Conservation (phyloP, 1,284 basidiomycete species). For the Cerrena zonata region DNA sequence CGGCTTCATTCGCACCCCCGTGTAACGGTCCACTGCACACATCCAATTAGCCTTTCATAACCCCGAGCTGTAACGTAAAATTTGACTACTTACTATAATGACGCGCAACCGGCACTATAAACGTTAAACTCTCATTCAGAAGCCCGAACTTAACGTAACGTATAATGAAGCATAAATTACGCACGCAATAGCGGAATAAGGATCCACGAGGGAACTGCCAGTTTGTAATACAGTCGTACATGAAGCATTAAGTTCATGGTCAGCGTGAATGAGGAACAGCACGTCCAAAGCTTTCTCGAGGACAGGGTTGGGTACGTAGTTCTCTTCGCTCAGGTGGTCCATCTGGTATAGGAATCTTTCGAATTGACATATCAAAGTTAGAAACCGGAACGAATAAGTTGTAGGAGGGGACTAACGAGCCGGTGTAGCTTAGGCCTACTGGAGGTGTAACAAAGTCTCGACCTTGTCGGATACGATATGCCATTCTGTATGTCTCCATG, state of each 20-base stretch:
- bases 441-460: conserved; percentile 83
- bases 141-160: no score
- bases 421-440: conserved; percentile 75
- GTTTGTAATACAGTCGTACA: conserved; percentile 81
- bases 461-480: conserved; percentile 83
- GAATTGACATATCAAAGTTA: not conserved
- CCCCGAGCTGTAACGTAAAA: not conserved
- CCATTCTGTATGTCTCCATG: conserved; percentile 53
- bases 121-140: conserved; percentile 3
- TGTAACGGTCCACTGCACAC: conserved; percentile 69
- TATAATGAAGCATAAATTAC: conserved; percentile 21
- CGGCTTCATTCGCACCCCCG: conserved; percentile 82
- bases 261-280: conserved; percentile 81
- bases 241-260: conserved; percentile 82
- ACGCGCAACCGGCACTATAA: conserved; percentile 71
- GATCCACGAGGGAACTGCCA: conserved; percentile 81
- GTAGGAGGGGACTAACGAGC: conserved; percentile 49
- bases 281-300: conserved; percentile 80
- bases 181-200: conserved; percentile 77
- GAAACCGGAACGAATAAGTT: not conserved
- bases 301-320: conserved; percentile 75
- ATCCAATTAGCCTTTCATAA: not conserved
- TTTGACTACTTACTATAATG: conserved; percentile 59
- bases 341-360: conserved; percentile 80
- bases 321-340: conserved; percentile 68